phyloP scores from a whole-genome alignment of 2,329 filamentous ascomycete genomes.

The Thelonectria discophora region DNA sequence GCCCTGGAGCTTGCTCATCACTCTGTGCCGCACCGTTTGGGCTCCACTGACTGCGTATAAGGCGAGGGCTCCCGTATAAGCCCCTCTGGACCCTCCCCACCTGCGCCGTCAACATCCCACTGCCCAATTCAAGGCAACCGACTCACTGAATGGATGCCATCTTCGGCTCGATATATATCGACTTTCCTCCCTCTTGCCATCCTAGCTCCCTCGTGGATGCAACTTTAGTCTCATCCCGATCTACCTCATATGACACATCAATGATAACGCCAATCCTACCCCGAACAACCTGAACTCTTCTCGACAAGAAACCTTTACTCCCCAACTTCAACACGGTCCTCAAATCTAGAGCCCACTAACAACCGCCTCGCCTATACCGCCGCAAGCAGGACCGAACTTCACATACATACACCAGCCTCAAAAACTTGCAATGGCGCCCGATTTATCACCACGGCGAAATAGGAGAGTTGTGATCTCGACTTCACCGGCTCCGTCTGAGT shows the following conservation, averaged over 20 bases:
- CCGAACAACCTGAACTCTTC: conserved; percentile 16
- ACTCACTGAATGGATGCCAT: conserved; percentile 25
- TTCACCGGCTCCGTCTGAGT: conserved; percentile 39
- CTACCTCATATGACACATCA: conserved; percentile 18
- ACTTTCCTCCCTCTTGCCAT: conserved; percentile 27
- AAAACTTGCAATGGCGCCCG: conserved; percentile 30
- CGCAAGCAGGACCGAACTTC: conserved; percentile 10
- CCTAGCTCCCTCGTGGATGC: conserved; percentile 24
- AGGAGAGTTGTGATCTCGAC: conserved; percentile 39
- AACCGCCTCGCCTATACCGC: conserved; percentile 12
- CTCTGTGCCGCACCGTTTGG: conserved; percentile 21
- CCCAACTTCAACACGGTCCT: conserved; percentile 16
- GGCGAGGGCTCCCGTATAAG: conserved; percentile 40
- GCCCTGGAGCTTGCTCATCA: conserved; percentile 16
- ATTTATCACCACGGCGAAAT: conserved; percentile 37
- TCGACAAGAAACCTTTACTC: conserved; percentile 8
- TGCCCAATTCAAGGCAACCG: conserved; percentile 39
- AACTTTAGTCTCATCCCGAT: conserved; percentile 27
- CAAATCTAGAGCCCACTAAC: conserved; percentile 20
- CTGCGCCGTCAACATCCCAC: conserved; percentile 34
- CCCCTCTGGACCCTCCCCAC: conserved; percentile 34
- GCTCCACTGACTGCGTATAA: conserved; percentile 43
- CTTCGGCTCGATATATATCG: conserved; percentile 36
- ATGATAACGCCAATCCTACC: conserved; percentile 13
- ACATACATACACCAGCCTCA: conserved; percentile 16